Conservation (phyloP, 1,284 basidiomycete species). For the Ceratobasidium sp. region DNA sequence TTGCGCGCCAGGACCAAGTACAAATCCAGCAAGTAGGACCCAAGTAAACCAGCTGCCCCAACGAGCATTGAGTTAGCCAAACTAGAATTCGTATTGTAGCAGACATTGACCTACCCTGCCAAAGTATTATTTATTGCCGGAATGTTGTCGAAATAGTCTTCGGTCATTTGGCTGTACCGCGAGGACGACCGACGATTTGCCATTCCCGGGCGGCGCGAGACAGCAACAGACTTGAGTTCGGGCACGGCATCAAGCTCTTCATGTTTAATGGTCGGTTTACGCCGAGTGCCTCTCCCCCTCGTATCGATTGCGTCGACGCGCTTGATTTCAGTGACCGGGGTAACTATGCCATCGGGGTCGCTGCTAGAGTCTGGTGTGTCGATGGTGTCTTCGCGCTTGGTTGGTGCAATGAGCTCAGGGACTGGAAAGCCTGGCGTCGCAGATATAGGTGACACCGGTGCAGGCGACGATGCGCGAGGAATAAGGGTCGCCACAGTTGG, state of each 20-base stretch:
- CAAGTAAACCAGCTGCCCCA: conserved; percentile 7
- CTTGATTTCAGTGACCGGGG: no score
- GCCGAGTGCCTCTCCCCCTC: not conserved
- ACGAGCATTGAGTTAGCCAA: not conserved
- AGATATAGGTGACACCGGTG: no score
- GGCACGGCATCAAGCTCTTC: not conserved
- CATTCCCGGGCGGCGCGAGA: not conserved
- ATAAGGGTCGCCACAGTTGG: no score
- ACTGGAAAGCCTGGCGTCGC: no score
- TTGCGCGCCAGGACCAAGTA: conserved; percentile 15
- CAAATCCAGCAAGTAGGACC: conserved; percentile 30
- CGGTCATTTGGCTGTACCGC: conserved; percentile 28
- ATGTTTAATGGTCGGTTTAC: not conserved
- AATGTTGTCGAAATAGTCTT: conserved; percentile 15
- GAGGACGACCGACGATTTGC: not conserved
- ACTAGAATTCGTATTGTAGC: not conserved
- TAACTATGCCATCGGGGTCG: no score
- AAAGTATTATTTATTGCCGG: conserved; percentile 12
- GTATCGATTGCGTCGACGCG: no score
- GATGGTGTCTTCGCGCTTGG: no score
- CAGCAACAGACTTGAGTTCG: not conserved
- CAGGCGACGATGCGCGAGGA: no score
- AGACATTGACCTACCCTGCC: conserved; percentile 3
- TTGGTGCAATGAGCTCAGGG: no score
- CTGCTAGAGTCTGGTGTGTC: no score